A percentile compares a stretch with the other conserved stretches of the same genome.
These are phyloP conservation scores for Phlyctochytrium arcticum DNA, from an alignment of 192 early-diverging fungal genomes.

Conservation along the genomic window DNA sequence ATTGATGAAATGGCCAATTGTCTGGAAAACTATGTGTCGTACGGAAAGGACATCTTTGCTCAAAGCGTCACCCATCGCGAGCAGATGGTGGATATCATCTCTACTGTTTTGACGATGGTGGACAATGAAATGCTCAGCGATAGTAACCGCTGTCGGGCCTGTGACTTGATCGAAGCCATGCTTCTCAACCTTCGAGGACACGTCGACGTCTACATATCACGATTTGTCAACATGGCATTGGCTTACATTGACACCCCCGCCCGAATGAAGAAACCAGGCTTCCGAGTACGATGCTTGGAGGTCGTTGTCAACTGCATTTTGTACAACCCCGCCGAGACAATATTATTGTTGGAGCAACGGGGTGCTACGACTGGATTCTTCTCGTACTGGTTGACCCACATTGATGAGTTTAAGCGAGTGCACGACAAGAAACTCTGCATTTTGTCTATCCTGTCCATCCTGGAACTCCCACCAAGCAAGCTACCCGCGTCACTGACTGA, in stretches of 20 bases:
- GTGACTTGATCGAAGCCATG: slow-evolving; percentile 82
- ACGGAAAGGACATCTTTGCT: slow-evolving; percentile 75
- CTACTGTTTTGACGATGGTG: slow-evolving; percentile 46
- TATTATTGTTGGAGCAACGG: slow-evolving; percentile 74
- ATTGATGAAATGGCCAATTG: slow-evolving; percentile 88
- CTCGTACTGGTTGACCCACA: slow-evolving; percentile 67
- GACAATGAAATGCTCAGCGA: slow-evolving; percentile 69
- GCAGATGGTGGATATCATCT: slow-evolving; percentile 79
- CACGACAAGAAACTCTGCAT: slow-evolving; percentile 95
- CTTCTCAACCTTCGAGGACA: slow-evolving; percentile 78
- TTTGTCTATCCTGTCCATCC: slow-evolving; percentile 67
- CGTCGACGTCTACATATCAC: slow-evolving; percentile 69
- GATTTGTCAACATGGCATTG: slow-evolving; percentile 66
- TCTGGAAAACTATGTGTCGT: slow-evolving; percentile 87
- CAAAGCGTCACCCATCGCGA: slow-evolving; percentile 63
- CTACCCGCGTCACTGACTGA: slow-evolving; percentile 67
- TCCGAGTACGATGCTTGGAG: slow-evolving; percentile 76
- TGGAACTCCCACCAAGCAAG: slow-evolving; percentile 66
- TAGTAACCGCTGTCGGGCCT: slow-evolving; percentile 74
- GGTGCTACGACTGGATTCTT: slow-evolving; percentile 75
- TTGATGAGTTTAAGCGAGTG: slow-evolving; percentile 75
- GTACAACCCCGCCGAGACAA: slow-evolving; percentile 78
- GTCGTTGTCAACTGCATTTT: slow-evolving; percentile 79
- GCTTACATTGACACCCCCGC: slow-evolving; percentile 56
- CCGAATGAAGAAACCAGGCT: slow-evolving; percentile 59